Conservation (phyloP, 2,329 filamentous ascomycete genomes). For the Penicillium brevicompactum region DNA sequence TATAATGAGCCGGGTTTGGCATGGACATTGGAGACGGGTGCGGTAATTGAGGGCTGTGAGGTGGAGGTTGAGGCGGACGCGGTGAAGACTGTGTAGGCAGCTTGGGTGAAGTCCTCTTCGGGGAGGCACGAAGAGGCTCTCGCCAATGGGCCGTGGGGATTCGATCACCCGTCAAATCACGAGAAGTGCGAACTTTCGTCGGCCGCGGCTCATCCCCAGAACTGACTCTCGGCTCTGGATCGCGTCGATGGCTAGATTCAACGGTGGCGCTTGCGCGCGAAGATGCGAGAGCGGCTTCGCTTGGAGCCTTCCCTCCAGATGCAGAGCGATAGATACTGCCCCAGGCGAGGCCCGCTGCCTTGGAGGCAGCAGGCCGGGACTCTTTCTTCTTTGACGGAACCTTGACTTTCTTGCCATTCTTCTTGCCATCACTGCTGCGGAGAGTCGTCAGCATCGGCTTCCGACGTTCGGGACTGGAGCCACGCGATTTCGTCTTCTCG, state of each 20-base stretch:
- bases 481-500: constrained; percentile 52
- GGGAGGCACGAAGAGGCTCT: constrained; percentile 20
- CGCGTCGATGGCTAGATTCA: constrained; percentile 29
- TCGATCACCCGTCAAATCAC: constrained; percentile 13
- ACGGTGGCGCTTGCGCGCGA: constrained; percentile 32
- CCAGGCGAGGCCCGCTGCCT: constrained; percentile 67
- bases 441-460: constrained; percentile 62
- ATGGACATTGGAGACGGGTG: constrained; percentile 16
- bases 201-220: constrained; percentile 28
- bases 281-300: constrained; percentile 31
- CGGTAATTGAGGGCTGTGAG: constrained; percentile 18
- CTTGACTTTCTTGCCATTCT: constrained; percentile 48
- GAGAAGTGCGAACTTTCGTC: constrained; percentile 6
- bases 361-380: constrained; percentile 59
- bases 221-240: constrained; percentile 23
- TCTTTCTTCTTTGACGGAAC: constrained; percentile 39
- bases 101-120: constrained; percentile 17
- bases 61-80: constrained; percentile 12
- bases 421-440: constrained; percentile 51
- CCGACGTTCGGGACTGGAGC: constrained; percentile 62
- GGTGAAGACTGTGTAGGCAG: constrained; percentile 8
- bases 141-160: constrained; percentile 26
- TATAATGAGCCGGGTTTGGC: constrained; percentile 25
- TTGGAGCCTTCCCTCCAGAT: constrained; percentile 29
- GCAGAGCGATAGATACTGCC: constrained; percentile 36